Evolutionary conservation across 495 filamentous ascomycete species (phyloP).

Genomic region (Darksidea phi): DNA sequence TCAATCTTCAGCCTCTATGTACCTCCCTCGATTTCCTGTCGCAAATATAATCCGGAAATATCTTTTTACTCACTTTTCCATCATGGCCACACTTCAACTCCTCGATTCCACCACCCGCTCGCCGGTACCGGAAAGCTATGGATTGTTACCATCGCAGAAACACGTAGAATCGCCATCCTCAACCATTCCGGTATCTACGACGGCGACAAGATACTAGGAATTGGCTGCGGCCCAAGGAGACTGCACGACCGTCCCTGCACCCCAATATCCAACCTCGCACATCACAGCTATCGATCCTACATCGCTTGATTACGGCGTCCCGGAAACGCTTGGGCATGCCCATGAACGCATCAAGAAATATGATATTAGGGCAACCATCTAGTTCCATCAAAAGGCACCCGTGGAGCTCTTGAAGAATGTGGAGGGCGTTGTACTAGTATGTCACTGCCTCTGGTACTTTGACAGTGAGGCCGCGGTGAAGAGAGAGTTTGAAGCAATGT

Average conservation of each 20-base stretch:
- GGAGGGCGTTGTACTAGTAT: conserved; percentile 3
- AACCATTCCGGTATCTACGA: neutral
- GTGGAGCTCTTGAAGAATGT: neutral
- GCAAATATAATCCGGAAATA: no score
- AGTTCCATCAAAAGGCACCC: neutral
- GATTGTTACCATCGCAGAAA: neutral
- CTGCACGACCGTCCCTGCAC: conserved; percentile 16
- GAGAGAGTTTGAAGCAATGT: neutral
- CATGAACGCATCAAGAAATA: neutral
- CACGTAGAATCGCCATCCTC: conserved; percentile 8
- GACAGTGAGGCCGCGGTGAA: neutral
- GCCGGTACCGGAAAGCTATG: neutral
- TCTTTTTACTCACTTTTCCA: no score
- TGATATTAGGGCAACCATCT: neutral
- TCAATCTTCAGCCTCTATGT: no score
- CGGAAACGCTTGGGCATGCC: conserved; percentile 15
- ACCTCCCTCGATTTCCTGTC: no score
- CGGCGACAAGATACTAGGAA: conserved; percentile 5
- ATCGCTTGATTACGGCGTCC: conserved; percentile 16
- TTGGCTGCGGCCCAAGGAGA: conserved; percentile 29
- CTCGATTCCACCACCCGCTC: neutral
- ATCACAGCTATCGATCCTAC: conserved; percentile 19
- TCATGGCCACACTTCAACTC: no score
- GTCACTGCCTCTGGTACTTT: conserved; percentile 25
- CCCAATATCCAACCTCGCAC: neutral